Percentiles rank a stretch among this genome's conserved stretches.
Evolutionary conservation across 2,329 filamentous ascomycete genomes (phyloP).

Genomic region (Pestalotiopsis sp.): DNA sequence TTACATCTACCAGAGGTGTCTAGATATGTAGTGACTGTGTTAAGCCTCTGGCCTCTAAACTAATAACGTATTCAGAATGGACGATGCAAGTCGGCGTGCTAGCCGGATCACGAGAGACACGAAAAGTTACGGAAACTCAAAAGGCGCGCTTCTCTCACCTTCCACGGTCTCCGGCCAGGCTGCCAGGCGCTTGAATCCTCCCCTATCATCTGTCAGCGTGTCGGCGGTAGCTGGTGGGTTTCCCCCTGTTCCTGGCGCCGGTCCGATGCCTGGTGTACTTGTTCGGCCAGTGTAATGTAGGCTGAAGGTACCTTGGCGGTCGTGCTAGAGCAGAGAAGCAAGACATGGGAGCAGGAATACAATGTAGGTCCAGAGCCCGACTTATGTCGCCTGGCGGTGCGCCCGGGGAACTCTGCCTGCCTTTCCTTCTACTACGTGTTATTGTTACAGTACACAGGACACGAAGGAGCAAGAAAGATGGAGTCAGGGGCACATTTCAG

Average conservation of each 20-base stretch:
- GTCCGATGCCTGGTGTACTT: background rate
- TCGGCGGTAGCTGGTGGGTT: background rate
- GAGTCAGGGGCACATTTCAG: background rate
- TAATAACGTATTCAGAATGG: background rate
- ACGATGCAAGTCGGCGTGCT: background rate
- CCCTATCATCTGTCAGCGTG: slow-evolving; percentile 1
- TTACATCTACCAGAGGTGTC: background rate
- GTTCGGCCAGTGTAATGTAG: background rate
- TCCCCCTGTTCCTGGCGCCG: slow-evolving; percentile 10
- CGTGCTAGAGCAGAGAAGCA: background rate
- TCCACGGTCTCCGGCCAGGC: background rate
- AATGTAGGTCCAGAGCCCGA: background rate
- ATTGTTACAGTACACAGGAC: background rate
- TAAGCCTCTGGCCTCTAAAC: background rate
- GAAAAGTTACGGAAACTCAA: background rate
- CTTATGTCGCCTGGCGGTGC: background rate
- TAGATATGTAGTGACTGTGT: background rate
- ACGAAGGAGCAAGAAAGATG: background rate
- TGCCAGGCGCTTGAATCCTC: background rate
- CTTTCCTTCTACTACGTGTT: background rate
- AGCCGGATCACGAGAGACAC: background rate
- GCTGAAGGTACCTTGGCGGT: background rate
- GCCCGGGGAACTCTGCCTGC: background rate
- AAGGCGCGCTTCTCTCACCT: slow-evolving; percentile 2
- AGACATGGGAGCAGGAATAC: background rate